A percentile compares a stretch with the other conserved stretches of the same genome.
These are phyloP conservation scores for Aspergillus mulundensis DNA, from an alignment of 495 filamentous ascomycete species.

Conservation along the genomic window DNA sequence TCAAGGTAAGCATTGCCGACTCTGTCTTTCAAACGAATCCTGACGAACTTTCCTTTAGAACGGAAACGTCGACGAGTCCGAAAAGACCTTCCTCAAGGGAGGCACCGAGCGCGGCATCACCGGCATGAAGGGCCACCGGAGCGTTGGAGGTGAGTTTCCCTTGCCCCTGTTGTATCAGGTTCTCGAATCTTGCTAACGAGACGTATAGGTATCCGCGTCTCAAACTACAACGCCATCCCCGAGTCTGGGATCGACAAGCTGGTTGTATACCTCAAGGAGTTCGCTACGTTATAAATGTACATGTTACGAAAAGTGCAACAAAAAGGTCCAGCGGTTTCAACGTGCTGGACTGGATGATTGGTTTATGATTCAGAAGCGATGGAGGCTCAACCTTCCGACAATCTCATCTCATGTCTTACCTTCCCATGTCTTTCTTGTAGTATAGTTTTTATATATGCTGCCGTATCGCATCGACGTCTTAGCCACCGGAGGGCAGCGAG, in stretches of 20 bases:
- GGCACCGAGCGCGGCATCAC: constrained; percentile 58
- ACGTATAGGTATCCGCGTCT: constrained; percentile 24
- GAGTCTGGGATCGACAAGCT: constrained; percentile 56
- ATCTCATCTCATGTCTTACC: background rate
- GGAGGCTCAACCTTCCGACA: constrained; percentile 13
- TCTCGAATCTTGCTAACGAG: constrained; percentile 1
- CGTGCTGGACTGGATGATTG: constrained; percentile 1
- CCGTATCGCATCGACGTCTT: too few species aligned
- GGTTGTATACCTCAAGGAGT: constrained; percentile 52
- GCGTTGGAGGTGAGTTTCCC: constrained; percentile 66
- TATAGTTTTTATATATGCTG: too few species aligned
- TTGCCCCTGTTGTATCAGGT: constrained; percentile 44
- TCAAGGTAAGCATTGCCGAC: constrained; percentile 28
- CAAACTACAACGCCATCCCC: constrained; percentile 58
- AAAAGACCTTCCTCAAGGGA: constrained; percentile 74
- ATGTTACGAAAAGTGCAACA: background rate
- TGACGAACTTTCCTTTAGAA: constrained; percentile 16
- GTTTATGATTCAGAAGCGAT: background rate
- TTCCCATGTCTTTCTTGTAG: background rate
- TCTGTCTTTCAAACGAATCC: background rate
- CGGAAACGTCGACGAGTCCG: constrained; percentile 55
- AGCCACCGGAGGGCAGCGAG: too few species aligned
- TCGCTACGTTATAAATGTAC: constrained; percentile 24
- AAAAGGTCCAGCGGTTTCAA: constrained; percentile 8
- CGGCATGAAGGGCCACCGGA: constrained; percentile 79